Evolutionary conservation across 768 basidiomycete species (phyloP), one percentile per base, ranked within the genome.

Genomic region (Phanerochaete sordida): DNA sequence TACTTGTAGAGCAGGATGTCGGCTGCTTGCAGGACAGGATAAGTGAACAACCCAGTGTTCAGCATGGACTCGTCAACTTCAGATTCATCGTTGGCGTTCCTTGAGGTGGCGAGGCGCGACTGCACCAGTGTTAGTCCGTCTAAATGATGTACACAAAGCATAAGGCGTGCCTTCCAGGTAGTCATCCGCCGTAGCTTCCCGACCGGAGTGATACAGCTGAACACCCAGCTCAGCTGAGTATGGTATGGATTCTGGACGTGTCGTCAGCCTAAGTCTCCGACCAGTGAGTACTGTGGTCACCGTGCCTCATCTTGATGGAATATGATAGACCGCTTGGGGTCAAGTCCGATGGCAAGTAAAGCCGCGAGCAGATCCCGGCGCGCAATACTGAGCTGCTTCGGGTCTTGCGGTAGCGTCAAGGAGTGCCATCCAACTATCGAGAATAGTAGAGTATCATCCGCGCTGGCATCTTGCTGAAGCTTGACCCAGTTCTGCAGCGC

Each of bases 341-440:
- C 87, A 35, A 98, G 79, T 0, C 95, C 95, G 53, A 93, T 81
- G 0, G 95, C 93, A 8, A 98, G 77, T 16, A 98, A 73, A 8
- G 86, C 84, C 0, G 95, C 93, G 26, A 96, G 77, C 83, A 91
- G 87, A 47, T 95, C 87, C 55, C 77, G 79, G 46, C 90, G 79
- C 21, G 94, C 85, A 1, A 75, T 69, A 15, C 77, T 75, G 8
- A 98, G 79, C 13, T 75, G 69, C 37, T 74, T 70, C 0, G 94
- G 91, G 69, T 95, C 79, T 77, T 96, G 94, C 5, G 94, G 94
- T 26, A 98, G 77, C 1, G 95, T 98, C 66, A 98, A 79, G 12
- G 95, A 95, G 70, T 98, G 96, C 83, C 93, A 89, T 28, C 95
- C 95, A 13, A 95, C 95, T 62, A 97, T 87, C 1, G 91, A 88